Base-by-base conservation (phyloP, 371 early-diverging fungal species). In the Lichtheimia ramosa region DNA sequence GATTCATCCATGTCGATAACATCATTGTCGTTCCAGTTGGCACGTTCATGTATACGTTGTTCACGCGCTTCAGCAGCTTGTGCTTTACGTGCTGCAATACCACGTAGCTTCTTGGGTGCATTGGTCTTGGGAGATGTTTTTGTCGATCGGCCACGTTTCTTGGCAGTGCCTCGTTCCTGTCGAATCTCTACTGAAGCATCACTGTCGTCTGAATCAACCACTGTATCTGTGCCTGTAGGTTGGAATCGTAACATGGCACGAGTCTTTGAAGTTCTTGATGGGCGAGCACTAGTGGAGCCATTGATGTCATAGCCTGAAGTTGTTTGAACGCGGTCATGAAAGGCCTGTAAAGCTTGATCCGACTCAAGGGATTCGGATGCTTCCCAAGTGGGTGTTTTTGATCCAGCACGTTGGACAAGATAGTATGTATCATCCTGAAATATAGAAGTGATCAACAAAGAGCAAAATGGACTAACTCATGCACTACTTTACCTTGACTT, bases 211-310 rank as follows among this genome's bases (percentile, higher is more conserved):
- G 13, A 41, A 51, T 57, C 61, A 41, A 24, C 23, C 2, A 64
- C 55, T 12, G 56, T 43, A 3, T 25, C 34, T 25, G 43, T 54
- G 16, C 27, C 42, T 15, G n/a, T 5, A 25, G 24, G 34, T 21
- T 67, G 64, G 27, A 73, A 41, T n/a, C 68, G 65, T 24, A 74
- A 43, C 6, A 73, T 52, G 20, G 72, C 75, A 43, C 75, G 69
- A 2, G 62, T 64, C 59, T 75, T 75, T 5, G 71, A 73, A 15
- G 51, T 16, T 23, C 73, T 64, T 10, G 59, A 51, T 5, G 58
- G 46, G 6, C 69, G 65, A 15, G 34, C 18, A 6, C 21, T 25
- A 2, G 27, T 52, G 46, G 13, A 20, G 18, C 49, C 41, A 34
- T 28, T 40, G 15, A 68, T 58, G 15, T 58, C 23, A 54, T 68